Conservation (phyloP, 148 eudicot species). For the Vaccinium myrtillus region DNA sequence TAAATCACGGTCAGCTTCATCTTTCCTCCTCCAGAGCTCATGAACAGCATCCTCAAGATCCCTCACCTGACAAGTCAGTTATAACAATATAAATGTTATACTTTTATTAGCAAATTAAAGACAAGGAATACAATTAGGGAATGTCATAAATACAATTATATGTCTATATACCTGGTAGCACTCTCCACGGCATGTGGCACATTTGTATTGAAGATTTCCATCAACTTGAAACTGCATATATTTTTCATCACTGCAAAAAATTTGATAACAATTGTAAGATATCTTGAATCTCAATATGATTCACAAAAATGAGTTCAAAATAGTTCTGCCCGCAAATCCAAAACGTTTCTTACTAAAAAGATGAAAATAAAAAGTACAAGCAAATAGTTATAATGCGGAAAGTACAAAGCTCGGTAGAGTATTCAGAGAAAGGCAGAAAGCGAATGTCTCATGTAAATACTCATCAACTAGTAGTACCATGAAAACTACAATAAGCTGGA, state of each 20-base stretch:
- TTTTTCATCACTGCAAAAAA: constrained; percentile 71
- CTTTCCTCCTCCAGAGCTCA: constrained; percentile 93
- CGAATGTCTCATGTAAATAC: neutral
- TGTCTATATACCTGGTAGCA: constrained; percentile 65
- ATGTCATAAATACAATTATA: neutral
- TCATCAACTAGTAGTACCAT: neutral
- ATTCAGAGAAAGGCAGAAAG: neutral
- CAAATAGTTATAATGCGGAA: neutral
- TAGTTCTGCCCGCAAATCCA: neutral
- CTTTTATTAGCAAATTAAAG: neutral
- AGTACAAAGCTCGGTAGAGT: neutral
- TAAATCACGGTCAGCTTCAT: constrained; percentile 71
- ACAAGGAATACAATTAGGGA: neutral
- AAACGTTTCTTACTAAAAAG: neutral
- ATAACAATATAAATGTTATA: neutral
- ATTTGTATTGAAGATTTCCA: constrained; percentile 82
- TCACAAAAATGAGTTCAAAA: neutral
- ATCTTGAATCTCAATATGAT: neutral
- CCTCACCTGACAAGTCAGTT: constrained; percentile 48
- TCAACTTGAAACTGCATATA: constrained; percentile 89
- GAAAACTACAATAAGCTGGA: neutral
- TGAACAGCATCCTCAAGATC: constrained; percentile 93
- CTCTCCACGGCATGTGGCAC: constrained; percentile 96
- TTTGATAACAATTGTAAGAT: neutral
- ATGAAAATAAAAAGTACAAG: neutral